A percentile compares a stretch with the other conserved stretches of the same genome.
phyloP scores from a whole-genome alignment of 1,284 basidiomycete genomes.

The Ceratobasidium sp. region DNA sequence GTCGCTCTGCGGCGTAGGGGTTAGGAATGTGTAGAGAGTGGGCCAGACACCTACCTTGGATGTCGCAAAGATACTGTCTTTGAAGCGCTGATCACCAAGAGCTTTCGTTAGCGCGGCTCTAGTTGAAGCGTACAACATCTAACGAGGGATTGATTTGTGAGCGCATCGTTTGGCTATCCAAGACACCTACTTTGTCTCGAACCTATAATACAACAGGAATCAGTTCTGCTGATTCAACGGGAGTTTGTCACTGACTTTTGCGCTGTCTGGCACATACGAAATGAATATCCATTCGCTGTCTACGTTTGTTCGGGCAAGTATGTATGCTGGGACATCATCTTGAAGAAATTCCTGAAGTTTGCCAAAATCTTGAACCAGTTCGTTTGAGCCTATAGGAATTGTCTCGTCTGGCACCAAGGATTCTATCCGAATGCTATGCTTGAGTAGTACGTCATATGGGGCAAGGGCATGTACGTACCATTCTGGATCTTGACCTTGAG shows the following conservation, averaged over 20 bases:
- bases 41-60: slow-evolving; percentile 56
- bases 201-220: background rate
- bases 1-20: slow-evolving; percentile 47
- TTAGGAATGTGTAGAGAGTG: slow-evolving; percentile 9
- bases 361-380: slow-evolving; percentile 66
- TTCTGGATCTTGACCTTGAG: slow-evolving; percentile 76
- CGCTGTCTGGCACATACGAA: slow-evolving; percentile 76
- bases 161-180: background rate
- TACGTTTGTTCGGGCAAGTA: slow-evolving; percentile 70
- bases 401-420: slow-evolving; percentile 66
- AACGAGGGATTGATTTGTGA: background rate
- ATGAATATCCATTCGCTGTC: slow-evolving; percentile 71
- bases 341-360: slow-evolving; percentile 65
- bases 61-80: slow-evolving; percentile 83
- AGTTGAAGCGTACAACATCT: slow-evolving; percentile 93
- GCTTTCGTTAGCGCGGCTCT: slow-evolving; percentile 74
- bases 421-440: slow-evolving; percentile 55
- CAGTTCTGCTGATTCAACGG: background rate
- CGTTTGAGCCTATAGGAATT: slow-evolving; percentile 54
- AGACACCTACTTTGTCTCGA: slow-evolving; percentile 68
- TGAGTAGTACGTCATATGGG: slow-evolving; percentile 33
- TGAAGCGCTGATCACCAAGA: slow-evolving; percentile 78
- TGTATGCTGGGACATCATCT: slow-evolving; percentile 70
- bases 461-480: slow-evolving; percentile 57
- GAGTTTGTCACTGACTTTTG: slow-evolving; percentile 57